These are phyloP conservation scores for Baorangia bicolor DNA, from an alignment of 768 basidiomycete species.

Conservation along the genomic window DNA sequence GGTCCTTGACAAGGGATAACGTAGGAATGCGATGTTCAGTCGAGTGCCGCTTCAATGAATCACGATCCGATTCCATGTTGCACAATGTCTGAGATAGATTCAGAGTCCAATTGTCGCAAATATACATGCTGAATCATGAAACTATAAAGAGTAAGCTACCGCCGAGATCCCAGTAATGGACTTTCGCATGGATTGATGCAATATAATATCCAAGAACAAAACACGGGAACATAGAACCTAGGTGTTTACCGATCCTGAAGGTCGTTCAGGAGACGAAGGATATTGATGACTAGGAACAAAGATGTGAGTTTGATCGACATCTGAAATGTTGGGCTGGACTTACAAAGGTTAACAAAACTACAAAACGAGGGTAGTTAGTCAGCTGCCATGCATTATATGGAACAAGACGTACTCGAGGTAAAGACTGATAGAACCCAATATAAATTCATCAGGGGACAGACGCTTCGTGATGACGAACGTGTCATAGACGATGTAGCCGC, in stretches of 20 bases:
- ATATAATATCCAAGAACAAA: neutral
- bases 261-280: constrained; percentile 76
- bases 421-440: constrained; percentile 87
- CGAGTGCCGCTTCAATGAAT: neutral
- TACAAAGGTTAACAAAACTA: constrained; percentile 87
- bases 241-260: constrained; percentile 40
- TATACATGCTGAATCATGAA: constrained; percentile 19
- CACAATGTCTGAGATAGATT: neutral
- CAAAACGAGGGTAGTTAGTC: constrained; percentile 17
- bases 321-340: constrained; percentile 29
- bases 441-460: constrained; percentile 90
- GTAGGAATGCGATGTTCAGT: neutral
- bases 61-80: too few relatives aligned
- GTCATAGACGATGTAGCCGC: constrained; percentile 88
- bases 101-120: constrained; percentile 11
- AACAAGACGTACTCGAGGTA: constrained; percentile 78
- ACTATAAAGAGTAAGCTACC: constrained; percentile 3
- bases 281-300: constrained; percentile 63
- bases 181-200: neutral
- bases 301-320: constrained; percentile 2
- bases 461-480: constrained; percentile 88
- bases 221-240: neutral
- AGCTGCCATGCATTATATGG: neutral
- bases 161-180: neutral
- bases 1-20: neutral